Conservation (phyloP, 75 land plant species). For the Cryptomeria japonica region DNA sequence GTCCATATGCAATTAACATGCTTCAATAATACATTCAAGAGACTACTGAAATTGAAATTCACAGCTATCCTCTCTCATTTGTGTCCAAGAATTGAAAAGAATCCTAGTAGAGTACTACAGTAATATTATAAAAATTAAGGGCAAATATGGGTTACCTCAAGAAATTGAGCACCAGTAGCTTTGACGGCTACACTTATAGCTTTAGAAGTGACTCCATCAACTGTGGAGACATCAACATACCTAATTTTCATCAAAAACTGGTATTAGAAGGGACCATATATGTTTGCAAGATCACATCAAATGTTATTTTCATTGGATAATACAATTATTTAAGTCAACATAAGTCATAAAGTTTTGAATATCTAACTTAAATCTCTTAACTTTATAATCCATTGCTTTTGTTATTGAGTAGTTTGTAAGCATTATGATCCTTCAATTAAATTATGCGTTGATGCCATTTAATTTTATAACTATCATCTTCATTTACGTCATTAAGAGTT, state of each 20-base stretch:
- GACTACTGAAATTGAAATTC: background rate
- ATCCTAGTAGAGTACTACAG: background rate
- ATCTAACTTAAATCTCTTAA: background rate
- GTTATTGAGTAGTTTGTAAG: background rate
- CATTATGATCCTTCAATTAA: background rate
- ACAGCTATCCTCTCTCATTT: background rate
- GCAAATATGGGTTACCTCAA: constrained; percentile 43
- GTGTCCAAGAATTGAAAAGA: background rate
- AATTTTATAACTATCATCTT: background rate
- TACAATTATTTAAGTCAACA: background rate
- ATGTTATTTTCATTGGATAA: background rate
- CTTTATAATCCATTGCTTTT: background rate
- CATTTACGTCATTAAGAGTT: background rate
- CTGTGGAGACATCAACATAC: constrained; percentile 94
- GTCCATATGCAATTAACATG: background rate
- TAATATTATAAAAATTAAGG: background rate
- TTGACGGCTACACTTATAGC: constrained; percentile 50
- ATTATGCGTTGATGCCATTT: background rate
- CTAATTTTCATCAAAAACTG: constrained; percentile 16
- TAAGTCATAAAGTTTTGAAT: background rate
- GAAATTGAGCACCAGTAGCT: constrained; percentile 60
- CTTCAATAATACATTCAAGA: background rate
- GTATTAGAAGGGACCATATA: background rate
- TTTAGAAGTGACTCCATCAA: constrained; percentile 82
- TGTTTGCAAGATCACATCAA: background rate